A percentile compares a stretch with the other conserved stretches of the same genome.
phyloP scores from a whole-genome alignment of 352 stramenopile species.

The Pythium graminicola region DNA sequence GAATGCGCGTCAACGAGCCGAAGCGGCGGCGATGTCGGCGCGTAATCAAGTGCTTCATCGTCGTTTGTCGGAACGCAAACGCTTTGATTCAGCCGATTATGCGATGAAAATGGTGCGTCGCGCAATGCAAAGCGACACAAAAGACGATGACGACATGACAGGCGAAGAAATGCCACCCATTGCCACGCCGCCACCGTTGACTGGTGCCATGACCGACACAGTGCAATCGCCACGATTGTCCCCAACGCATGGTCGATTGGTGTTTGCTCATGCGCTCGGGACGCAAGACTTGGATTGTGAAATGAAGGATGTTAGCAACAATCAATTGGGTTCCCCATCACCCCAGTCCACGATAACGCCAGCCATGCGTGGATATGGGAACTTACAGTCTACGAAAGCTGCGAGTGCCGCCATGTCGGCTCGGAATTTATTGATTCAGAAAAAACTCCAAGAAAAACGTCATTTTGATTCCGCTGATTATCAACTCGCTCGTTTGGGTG shows the following conservation, averaged over 20 bases:
- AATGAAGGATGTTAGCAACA: constrained; percentile 16
- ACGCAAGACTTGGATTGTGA: not conserved
- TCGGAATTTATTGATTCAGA: constrained; percentile 64
- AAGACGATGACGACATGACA: not conserved
- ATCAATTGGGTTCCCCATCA: constrained; percentile 5
- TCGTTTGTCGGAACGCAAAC: constrained; percentile 69
- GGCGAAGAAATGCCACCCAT: not conserved
- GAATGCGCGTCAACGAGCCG: not conserved
- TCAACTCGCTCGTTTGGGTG: constrained; percentile 37
- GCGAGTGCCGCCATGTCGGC: constrained; percentile 34
- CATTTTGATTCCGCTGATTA: constrained; percentile 78
- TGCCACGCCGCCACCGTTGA: not conserved
- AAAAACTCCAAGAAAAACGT: constrained; percentile 61
- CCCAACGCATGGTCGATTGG: constrained; percentile 8
- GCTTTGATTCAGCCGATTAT: constrained; percentile 81
- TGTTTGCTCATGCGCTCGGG: constrained; percentile 15
- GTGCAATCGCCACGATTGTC: constrained; percentile 16
- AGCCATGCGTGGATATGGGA: constrained; percentile 21
- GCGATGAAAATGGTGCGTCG: constrained; percentile 49
- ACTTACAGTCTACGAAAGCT: constrained; percentile 3
- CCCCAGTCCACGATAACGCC: not conserved
- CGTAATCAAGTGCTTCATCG: constrained; percentile 72
- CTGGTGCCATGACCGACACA: not conserved
- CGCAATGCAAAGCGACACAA: constrained; percentile 10
- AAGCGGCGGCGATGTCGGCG: constrained; percentile 46